Evolutionary conservation across 1,284 basidiomycete species (phyloP).

Genomic region (Spongispora temasekensis): DNA sequence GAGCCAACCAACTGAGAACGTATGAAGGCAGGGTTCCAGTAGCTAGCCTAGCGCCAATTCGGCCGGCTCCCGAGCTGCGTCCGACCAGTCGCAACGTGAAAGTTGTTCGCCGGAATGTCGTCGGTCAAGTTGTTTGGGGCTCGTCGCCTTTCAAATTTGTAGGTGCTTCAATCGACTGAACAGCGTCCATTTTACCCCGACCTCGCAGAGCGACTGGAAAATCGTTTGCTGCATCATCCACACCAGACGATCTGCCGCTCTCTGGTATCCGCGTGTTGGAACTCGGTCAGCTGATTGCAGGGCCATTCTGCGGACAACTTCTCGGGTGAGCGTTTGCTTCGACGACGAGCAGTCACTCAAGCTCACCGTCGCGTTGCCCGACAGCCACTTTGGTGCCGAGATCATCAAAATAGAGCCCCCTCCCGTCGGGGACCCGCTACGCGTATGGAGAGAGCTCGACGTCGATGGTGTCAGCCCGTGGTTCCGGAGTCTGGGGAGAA

Average conservation of each 20-base stretch:
- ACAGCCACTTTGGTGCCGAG: constrained; percentile 69
- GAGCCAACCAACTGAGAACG: too few relatives aligned
- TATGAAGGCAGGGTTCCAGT: too few relatives aligned
- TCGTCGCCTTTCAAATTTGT: too few relatives aligned
- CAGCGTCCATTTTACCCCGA: neutral
- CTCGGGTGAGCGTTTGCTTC: constrained; percentile 52
- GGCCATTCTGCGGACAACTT: constrained; percentile 70
- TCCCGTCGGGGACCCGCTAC: constrained; percentile 61
- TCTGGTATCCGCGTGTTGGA: constrained; percentile 66
- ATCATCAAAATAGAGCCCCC: constrained; percentile 72
- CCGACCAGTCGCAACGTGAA: too few relatives aligned
- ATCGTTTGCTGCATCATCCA: constrained; percentile 13
- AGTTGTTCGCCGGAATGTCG: too few relatives aligned
- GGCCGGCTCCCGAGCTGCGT: too few relatives aligned
- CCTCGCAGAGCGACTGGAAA: neutral
- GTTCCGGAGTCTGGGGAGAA: constrained; percentile 68
- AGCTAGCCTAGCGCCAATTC: too few relatives aligned
- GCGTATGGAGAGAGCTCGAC: constrained; percentile 70
- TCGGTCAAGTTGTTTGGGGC: too few relatives aligned
- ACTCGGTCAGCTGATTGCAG: constrained; percentile 68
- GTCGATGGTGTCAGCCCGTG: constrained; percentile 69
- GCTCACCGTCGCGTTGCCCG: neutral
- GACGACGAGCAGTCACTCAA: neutral
- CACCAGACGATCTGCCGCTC: constrained; percentile 43
- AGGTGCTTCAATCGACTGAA: too few relatives aligned